phyloP scores from a whole-genome alignment of 305 asterid species.

The Coffea humblotiana region DNA sequence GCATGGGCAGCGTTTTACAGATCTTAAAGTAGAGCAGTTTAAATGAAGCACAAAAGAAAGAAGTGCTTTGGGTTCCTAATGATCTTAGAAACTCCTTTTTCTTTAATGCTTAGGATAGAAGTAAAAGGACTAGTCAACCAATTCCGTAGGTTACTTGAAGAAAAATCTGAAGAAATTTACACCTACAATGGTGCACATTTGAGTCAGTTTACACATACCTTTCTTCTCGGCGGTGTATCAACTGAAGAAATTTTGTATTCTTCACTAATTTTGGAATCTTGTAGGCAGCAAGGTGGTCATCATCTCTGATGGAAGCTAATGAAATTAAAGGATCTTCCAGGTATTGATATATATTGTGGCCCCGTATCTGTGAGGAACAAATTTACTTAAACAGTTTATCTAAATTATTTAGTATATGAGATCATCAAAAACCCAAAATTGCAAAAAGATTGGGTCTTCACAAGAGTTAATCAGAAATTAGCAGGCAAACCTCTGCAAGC shows the following conservation, averaged over 20 bases:
- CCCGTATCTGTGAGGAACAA: slow-evolving; percentile 68
- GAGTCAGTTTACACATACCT: slow-evolving; percentile 50
- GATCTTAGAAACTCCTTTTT: background rate
- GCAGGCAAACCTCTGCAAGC: slow-evolving; percentile 80
- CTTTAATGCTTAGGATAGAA: background rate
- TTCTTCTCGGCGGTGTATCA: slow-evolving; percentile 96
- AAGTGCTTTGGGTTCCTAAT: background rate
- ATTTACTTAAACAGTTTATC: slow-evolving; percentile 3
- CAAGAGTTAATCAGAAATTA: background rate
- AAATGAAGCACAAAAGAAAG: background rate
- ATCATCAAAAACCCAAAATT: background rate
- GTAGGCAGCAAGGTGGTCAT: slow-evolving; percentile 94
- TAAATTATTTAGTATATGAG: background rate
- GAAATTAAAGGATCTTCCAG: slow-evolving; percentile 89
- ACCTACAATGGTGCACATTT: background rate
- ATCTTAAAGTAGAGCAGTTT: background rate
- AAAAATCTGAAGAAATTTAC: background rate
- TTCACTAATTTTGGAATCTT: slow-evolving; percentile 75
- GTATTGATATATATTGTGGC: slow-evolving; percentile 86
- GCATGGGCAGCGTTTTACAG: background rate
- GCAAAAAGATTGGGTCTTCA: slow-evolving; percentile 24
- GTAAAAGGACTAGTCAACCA: slow-evolving; percentile 1
- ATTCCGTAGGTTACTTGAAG: background rate
- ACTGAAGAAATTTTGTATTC: slow-evolving; percentile 85
- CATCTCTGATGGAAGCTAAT: slow-evolving; percentile 84